Conservation (phyloP, 2,329 filamentous ascomycete genomes). For the Dactylella cylindrospora region DNA sequence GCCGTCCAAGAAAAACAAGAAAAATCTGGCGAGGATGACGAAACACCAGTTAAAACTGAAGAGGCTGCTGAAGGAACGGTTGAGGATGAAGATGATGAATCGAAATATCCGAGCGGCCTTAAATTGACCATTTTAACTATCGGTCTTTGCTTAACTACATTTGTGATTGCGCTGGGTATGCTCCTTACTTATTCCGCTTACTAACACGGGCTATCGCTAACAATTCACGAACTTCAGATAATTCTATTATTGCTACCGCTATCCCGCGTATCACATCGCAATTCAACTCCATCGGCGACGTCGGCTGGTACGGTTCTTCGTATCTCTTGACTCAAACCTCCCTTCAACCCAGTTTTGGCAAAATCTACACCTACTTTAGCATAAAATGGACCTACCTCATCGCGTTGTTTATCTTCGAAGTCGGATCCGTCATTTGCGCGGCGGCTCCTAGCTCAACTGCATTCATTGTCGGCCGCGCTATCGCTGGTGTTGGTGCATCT, state of each 20-base stretch:
- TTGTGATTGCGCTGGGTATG: constrained; percentile 37
- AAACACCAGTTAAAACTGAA: constrained; percentile 5
- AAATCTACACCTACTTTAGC: constrained; percentile 53
- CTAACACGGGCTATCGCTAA: background rate
- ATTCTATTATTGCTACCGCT: constrained; percentile 42
- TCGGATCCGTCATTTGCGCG: constrained; percentile 60
- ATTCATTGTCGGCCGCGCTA: constrained; percentile 59
- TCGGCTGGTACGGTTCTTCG: constrained; percentile 54
- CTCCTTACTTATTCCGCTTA: background rate
- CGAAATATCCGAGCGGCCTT: constrained; percentile 33
- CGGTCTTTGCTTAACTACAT: constrained; percentile 38
- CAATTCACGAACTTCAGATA: constrained; percentile 10
- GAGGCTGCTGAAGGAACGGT: constrained; percentile 11
- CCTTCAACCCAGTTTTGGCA: constrained; percentile 54
- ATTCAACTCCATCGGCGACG: constrained; percentile 52
- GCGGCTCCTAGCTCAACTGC: constrained; percentile 57
- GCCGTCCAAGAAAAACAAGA: constrained; percentile 18
- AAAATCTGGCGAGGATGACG: background rate
- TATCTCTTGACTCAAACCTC: constrained; percentile 52
- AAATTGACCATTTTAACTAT: constrained; percentile 24
- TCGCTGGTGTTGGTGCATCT: constrained; percentile 56
- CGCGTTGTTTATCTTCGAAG: constrained; percentile 40
- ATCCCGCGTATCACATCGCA: constrained; percentile 42
- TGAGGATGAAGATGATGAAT: constrained; percentile 35
- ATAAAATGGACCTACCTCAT: constrained; percentile 49